phyloP scores from a whole-genome alignment of 169 alveolate species.

The Plasmodium gallinaceum region DNA sequence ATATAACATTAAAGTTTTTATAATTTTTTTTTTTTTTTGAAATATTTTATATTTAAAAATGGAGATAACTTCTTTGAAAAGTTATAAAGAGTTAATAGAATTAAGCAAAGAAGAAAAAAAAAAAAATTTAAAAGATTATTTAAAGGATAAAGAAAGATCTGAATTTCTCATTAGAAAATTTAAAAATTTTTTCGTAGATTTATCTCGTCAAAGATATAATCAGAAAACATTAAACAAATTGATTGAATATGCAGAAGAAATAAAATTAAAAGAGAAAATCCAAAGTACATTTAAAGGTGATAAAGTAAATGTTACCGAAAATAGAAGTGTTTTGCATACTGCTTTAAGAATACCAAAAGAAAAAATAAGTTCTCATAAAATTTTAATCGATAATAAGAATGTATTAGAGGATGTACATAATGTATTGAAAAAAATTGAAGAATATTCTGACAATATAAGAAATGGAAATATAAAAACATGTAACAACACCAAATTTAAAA shows the following conservation, averaged over 20 bases:
- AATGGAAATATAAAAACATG: slow-evolving; percentile 93
- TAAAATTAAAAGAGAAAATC: slow-evolving; percentile 77
- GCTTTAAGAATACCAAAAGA: slow-evolving; percentile 94
- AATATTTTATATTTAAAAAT: not conserved
- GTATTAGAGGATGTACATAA: slow-evolving; percentile 79
- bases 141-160: slow-evolving; percentile 65
- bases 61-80: slow-evolving; percentile 56
- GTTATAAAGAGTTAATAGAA: slow-evolving; percentile 46
- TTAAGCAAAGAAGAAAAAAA: slow-evolving; percentile 53
- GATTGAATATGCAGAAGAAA: slow-evolving; percentile 69
- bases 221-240: slow-evolving; percentile 36
- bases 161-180: slow-evolving; percentile 36
- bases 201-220: slow-evolving; percentile 74
- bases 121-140: slow-evolving; percentile 54
- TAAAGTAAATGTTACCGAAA: slow-evolving; percentile 95
- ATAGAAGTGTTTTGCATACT: slow-evolving; percentile 96
- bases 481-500: slow-evolving; percentile 93
- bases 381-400: slow-evolving; percentile 82
- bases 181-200: slow-evolving; percentile 53
- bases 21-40: not conserved
- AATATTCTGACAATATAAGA: slow-evolving; percentile 85
- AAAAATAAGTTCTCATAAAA: slow-evolving; percentile 43
- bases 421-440: slow-evolving; percentile 85
- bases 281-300: slow-evolving; percentile 89
- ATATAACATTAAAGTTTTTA: not conserved